These are phyloP conservation scores for Penicillium sp. DNA, from an alignment of 2,329 filamentous ascomycete species.

Conservation along the genomic window DNA sequence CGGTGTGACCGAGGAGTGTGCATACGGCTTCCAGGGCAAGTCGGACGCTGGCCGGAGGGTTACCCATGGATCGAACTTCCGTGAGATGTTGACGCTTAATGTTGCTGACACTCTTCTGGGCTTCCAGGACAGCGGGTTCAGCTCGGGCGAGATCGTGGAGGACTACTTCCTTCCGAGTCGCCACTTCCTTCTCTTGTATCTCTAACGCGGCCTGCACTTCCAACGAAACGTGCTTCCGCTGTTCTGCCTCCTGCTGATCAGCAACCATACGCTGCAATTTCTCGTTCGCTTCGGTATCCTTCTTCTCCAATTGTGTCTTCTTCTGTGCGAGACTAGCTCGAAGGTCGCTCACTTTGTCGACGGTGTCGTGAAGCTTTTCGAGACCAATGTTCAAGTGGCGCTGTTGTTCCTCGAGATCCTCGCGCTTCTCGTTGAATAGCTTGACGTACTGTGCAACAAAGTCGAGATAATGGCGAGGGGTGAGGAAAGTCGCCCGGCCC, in stretches of 20 bases:
- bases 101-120: slow-evolving; percentile 94
- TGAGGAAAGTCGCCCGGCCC: slow-evolving; percentile 87
- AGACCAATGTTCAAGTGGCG: slow-evolving; percentile 97
- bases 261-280: slow-evolving; percentile 97
- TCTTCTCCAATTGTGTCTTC: slow-evolving; percentile 87
- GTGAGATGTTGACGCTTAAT: slow-evolving; percentile 97
- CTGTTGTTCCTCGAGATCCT: slow-evolving; percentile 97
- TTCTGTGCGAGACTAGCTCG: slow-evolving; percentile 89
- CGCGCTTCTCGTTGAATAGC: slow-evolving; percentile 96
- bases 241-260: slow-evolving; percentile 91
- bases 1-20: slow-evolving; percentile 86
- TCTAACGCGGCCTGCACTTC: slow-evolving; percentile 86
- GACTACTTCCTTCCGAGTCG: slow-evolving; percentile 78
- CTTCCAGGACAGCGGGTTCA: slow-evolving; percentile 88
- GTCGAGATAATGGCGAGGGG: slow-evolving; percentile 93
- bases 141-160: slow-evolving; percentile 83
- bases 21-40: slow-evolving; percentile 95
- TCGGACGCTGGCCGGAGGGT: slow-evolving; percentile 85
- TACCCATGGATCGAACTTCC: slow-evolving; percentile 95
- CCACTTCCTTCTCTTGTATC: slow-evolving; percentile 85
- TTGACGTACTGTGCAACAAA: slow-evolving; percentile 98
- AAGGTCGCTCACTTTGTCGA: slow-evolving; percentile 93
- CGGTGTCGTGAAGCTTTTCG: slow-evolving; percentile 93
- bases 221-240: slow-evolving; percentile 81
- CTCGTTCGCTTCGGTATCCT: slow-evolving; percentile 93